Evolutionary conservation across 306 rosid genomes (phyloP).

Genomic region (Acacia crassicarpa): DNA sequence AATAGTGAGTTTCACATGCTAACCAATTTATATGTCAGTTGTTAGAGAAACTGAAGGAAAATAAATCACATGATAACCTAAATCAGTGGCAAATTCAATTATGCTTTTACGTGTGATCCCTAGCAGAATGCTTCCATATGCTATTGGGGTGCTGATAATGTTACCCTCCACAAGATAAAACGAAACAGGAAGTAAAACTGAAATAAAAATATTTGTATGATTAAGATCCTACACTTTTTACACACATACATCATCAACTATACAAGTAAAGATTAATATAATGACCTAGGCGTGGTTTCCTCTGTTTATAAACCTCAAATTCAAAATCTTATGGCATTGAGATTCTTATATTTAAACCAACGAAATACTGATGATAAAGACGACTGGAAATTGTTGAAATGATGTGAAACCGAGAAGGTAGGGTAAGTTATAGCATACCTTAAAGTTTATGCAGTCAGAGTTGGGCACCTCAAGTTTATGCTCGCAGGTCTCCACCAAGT

Average conservation of each 20-base stretch:
- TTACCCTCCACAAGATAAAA: background rate
- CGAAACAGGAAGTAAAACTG: background rate
- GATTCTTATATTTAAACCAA: background rate
- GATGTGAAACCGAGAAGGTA: background rate
- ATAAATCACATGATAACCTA: background rate
- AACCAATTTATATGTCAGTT: background rate
- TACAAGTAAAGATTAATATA: background rate
- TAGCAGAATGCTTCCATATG: background rate
- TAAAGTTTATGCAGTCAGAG: background rate
- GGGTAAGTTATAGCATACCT: background rate
- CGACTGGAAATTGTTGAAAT: background rate
- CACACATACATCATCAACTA: background rate
- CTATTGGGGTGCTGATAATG: background rate
- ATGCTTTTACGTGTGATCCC: background rate
- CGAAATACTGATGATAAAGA: background rate
- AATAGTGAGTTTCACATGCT: background rate
- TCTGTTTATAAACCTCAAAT: background rate
- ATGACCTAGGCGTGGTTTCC: background rate
- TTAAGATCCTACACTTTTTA: background rate
- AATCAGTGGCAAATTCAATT: background rate
- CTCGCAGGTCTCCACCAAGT: no score
- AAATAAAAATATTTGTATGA: background rate
- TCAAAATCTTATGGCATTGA: background rate
- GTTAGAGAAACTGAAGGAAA: background rate
- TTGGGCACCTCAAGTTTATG: no score